Conservation (phyloP, 2,329 filamentous ascomycete species). For the Cadophora sp. region DNA sequence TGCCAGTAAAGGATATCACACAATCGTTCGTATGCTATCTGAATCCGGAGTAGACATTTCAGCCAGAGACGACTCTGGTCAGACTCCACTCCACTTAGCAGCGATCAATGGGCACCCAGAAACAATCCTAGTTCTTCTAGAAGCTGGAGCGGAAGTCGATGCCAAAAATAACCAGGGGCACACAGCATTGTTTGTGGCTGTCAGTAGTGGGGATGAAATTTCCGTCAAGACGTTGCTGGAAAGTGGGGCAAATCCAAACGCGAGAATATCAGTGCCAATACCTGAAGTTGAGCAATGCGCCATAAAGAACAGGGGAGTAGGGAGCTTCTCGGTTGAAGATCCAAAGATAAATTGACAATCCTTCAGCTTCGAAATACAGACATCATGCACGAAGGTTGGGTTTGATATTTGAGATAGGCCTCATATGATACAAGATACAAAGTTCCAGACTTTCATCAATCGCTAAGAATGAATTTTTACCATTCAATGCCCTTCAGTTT, state of each 20-base stretch:
- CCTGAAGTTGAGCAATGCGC: not conserved
- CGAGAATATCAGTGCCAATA: not conserved
- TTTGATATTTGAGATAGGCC: not conserved
- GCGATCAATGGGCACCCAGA: not conserved
- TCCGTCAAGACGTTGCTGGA: not conserved
- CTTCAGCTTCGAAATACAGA: not conserved
- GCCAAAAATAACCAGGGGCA: not conserved
- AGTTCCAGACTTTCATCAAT: too few relatives aligned
- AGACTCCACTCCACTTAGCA: constrained; percentile 2
- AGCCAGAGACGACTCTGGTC: not conserved
- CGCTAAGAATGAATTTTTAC: not conserved
- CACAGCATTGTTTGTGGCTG: not conserved
- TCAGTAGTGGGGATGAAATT: not conserved
- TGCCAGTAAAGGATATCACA: not conserved
- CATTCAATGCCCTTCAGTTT: constrained; percentile 5
- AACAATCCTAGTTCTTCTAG: not conserved
- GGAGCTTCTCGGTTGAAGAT: not conserved
- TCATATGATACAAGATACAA: not conserved
- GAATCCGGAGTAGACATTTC: not conserved
- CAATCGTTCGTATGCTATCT: constrained; percentile 6
- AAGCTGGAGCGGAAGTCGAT: constrained; percentile 5
- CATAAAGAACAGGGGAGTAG: not conserved
- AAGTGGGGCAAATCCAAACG: not conserved
- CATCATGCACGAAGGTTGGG: not conserved
- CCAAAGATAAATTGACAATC: not conserved